Conservation (phyloP, 768 basidiomycete genomes). For the Galerina sulciceps region DNA sequence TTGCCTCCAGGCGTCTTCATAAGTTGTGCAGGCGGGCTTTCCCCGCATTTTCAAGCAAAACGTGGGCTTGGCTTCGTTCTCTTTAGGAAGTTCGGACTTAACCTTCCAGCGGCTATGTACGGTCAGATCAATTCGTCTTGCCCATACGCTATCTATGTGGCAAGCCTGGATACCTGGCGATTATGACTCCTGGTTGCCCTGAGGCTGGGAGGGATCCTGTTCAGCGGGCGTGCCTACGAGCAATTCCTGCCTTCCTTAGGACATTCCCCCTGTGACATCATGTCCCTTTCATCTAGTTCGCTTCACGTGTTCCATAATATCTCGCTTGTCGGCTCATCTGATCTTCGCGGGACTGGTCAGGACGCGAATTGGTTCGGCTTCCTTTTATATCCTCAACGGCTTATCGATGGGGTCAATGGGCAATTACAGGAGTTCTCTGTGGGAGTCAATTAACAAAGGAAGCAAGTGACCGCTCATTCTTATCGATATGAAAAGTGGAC, state of each 20-base stretch:
- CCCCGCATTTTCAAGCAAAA: neutral
- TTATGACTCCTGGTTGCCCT: neutral
- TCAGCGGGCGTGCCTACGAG: neutral
- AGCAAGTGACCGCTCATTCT: neutral
- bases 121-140: neutral
- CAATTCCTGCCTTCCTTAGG: neutral
- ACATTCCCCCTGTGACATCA: conserved; percentile 4
- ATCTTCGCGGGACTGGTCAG: neutral
- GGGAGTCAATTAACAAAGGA: conserved; percentile 9
- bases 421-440: conserved; percentile 8
- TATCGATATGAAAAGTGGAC: conserved; percentile 17
- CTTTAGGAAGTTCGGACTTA: conserved; percentile 7
- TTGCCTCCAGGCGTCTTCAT: neutral
- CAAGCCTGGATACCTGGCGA: neutral
- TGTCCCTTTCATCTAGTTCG: neutral
- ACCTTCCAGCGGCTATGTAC: neutral
- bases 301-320: neutral
- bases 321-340: neutral
- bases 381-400: conserved; percentile 2
- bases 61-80: neutral
- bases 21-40: neutral
- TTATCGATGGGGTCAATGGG: conserved; percentile 19
- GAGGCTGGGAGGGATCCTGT: neutral
- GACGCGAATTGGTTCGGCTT: neutral
- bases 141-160: neutral